These are phyloP conservation scores for Cymbopogon flexuosus DNA, from an alignment of 202 grass and related monocot genomes.

Conservation along the genomic window DNA sequence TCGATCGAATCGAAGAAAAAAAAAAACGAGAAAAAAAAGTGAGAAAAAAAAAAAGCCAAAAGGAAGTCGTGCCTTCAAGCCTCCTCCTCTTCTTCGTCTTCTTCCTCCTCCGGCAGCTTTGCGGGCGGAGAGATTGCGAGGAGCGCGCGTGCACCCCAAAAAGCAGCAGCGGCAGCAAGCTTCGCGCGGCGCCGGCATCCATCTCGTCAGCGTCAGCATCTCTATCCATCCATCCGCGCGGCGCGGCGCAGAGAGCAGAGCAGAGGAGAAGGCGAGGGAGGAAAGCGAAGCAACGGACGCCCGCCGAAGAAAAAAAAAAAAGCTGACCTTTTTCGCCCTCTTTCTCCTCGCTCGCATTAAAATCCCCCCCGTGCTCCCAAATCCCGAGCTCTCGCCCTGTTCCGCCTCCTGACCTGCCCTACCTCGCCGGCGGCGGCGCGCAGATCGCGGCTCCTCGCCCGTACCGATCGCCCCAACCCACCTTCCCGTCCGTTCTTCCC, in stretches of 20 bases:
- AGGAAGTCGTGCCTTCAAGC: constrained; percentile 25
- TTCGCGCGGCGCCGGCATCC: neutral
- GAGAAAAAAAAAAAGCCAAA: neutral
- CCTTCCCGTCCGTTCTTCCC: neutral
- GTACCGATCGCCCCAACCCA: neutral
- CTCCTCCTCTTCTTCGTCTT: neutral
- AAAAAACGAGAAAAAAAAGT: neutral
- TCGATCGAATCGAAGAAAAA: neutral
- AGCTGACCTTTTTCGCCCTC: constrained; percentile 16
- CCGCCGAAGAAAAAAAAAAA: neutral
- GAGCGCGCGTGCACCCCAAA: neutral
- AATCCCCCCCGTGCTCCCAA: neutral
- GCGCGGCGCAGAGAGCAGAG: neutral
- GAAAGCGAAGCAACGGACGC: constrained; percentile 32
- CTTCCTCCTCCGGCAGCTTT: neutral
- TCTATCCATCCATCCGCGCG: constrained; percentile 13
- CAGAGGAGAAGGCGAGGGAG: constrained; percentile 16
- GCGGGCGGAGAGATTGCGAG: too few relatives aligned
- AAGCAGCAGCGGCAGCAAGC: neutral
- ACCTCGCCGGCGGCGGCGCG: constrained; percentile 27
- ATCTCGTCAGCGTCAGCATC: constrained; percentile 14
- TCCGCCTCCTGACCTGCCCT: neutral
- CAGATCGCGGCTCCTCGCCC: constrained; percentile 21
- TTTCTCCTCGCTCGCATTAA: constrained; percentile 36
- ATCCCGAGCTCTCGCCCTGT: neutral